Conservation (phyloP, 2,329 filamentous ascomycete species). For the Didymella lethalis region DNA sequence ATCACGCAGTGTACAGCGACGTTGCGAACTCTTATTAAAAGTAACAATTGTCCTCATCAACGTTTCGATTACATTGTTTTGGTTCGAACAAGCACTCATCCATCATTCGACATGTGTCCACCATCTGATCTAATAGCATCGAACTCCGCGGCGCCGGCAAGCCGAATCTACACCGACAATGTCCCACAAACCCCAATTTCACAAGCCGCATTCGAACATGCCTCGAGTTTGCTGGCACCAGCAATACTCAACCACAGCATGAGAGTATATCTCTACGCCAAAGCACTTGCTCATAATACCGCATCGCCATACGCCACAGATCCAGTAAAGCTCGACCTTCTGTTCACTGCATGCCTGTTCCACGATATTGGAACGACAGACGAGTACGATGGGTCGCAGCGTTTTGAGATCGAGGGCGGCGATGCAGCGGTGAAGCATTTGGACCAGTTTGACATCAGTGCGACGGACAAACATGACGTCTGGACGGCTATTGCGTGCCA, state of each 20-base stretch:
- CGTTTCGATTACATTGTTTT: no score
- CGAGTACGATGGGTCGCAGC: conserved; percentile 43
- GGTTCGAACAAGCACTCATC: neutral
- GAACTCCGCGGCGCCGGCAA: neutral
- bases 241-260: conserved; percentile 74
- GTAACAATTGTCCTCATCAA: neutral
- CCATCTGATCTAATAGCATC: conserved; percentile 22
- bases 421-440: conserved; percentile 52
- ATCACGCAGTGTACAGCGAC: neutral
- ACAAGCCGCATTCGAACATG: conserved; percentile 57
- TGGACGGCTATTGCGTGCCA: conserved; percentile 58
- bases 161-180: conserved; percentile 4
- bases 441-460: conserved; percentile 27
- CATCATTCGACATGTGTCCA: conserved; percentile 27
- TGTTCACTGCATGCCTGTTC: conserved; percentile 66
- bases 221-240: conserved; percentile 57
- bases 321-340: conserved; percentile 56
- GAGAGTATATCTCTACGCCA: conserved; percentile 72
- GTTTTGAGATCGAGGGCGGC: conserved; percentile 58
- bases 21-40: neutral
- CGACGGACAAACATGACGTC: conserved; percentile 49
- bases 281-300: conserved; percentile 38
- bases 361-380: conserved; percentile 77
- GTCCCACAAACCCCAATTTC: conserved; percentile 60
- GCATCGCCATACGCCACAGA: conserved; percentile 31